phyloP scores from a whole-genome alignment of 2,329 filamentous ascomycete species.

The Lachnellula subtilissima region DNA sequence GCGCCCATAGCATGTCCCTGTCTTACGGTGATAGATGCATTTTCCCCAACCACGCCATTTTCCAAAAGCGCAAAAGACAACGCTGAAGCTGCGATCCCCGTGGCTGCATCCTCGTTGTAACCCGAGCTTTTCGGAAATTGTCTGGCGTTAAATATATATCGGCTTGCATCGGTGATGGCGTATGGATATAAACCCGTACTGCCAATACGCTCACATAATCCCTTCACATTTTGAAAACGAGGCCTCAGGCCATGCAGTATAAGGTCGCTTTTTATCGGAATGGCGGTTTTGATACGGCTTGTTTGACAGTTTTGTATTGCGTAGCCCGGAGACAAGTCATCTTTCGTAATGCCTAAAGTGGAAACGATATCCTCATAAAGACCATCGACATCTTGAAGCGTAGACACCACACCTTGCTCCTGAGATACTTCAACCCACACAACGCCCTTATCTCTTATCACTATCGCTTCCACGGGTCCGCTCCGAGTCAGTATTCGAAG shows the following conservation, averaged over 20 bases:
- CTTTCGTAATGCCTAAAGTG: not conserved
- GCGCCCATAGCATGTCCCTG: too few species aligned
- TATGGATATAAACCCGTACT: slow-evolving; percentile 5
- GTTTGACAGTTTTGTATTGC: not conserved
- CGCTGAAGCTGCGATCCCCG: slow-evolving; percentile 56
- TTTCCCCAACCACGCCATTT: slow-evolving; percentile 21
- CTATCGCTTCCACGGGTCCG: too few species aligned
- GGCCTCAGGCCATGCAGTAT: not conserved
- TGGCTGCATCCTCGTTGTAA: slow-evolving; percentile 52
- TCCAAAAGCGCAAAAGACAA: slow-evolving; percentile 50
- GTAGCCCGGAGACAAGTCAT: not conserved
- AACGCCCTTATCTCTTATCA: too few species aligned
- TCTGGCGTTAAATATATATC: not conserved
- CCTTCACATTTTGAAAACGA: not conserved
- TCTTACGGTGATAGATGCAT: too few species aligned
- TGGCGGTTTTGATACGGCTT: too few species aligned
- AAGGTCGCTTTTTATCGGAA: too few species aligned
- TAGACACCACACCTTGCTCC: too few species aligned
- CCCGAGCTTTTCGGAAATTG: slow-evolving; percentile 23
- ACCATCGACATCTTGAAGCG: too few species aligned
- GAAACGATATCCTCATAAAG: not conserved
- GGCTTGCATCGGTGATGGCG: not conserved
- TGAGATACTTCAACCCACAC: too few species aligned
- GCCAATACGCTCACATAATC: slow-evolving; percentile 1
- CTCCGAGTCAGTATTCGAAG: not conserved